Conservation (phyloP, 192 early-diverging fungal species). For the Backusella psychrophila region DNA sequence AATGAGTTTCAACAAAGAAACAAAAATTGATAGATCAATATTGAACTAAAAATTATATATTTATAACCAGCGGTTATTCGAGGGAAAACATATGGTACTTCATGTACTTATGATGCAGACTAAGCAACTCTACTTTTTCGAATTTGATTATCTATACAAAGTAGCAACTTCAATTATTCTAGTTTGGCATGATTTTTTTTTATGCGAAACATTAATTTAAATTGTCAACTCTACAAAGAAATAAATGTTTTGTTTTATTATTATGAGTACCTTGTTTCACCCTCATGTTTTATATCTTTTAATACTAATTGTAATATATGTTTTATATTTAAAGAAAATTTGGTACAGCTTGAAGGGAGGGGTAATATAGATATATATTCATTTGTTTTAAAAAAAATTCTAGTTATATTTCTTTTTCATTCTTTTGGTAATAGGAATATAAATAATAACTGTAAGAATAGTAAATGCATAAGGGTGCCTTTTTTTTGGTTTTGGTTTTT, state of each 20-base stretch:
- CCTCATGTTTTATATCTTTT: too few relatives aligned
- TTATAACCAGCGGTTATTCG: slow-evolving; percentile 32
- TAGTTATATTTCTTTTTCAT: background rate
- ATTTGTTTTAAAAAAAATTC: background rate
- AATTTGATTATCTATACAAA: background rate
- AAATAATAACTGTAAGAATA: background rate
- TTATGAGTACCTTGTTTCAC: too few relatives aligned
- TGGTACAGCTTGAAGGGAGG: too few relatives aligned
- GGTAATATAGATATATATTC: too few relatives aligned
- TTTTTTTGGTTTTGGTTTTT: background rate
- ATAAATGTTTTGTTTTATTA: too few relatives aligned
- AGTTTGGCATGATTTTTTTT: too few relatives aligned
- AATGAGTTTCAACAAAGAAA: background rate
- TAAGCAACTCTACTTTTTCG: background rate
- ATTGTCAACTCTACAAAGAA: too few relatives aligned
- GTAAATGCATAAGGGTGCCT: background rate
- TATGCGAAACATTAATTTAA: too few relatives aligned
- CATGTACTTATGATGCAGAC: slow-evolving; percentile 34
- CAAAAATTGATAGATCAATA: background rate
- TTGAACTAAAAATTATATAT: background rate
- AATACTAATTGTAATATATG: too few relatives aligned
- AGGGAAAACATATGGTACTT: slow-evolving; percentile 43
- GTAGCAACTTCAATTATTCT: background rate
- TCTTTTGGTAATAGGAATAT: background rate
- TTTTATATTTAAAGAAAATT: too few relatives aligned